Conservation (phyloP, 2,329 filamentous ascomycete genomes). For the Clonostachys rosea region DNA sequence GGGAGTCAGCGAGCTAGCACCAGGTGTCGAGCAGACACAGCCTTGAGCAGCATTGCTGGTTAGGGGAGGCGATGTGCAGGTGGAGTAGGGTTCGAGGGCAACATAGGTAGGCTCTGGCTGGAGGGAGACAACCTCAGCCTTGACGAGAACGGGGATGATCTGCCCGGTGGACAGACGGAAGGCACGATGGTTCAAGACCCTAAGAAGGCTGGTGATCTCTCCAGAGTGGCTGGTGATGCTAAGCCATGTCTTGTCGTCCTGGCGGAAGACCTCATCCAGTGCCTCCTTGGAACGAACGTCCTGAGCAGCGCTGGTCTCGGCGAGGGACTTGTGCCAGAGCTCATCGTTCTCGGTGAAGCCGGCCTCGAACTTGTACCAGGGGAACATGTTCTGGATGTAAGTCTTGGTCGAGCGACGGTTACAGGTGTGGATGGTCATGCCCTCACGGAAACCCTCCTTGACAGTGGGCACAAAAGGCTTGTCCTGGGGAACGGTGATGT, state of each 20-base stretch:
- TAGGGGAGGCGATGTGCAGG: constrained; percentile 36
- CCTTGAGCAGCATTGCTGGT: constrained; percentile 33
- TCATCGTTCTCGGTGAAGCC: constrained; percentile 54
- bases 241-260: constrained; percentile 49
- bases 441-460: constrained; percentile 63
- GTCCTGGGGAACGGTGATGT: constrained; percentile 42
- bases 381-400: constrained; percentile 47
- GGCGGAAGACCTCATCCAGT: constrained; percentile 52
- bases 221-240: constrained; percentile 58
- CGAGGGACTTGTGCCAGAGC: constrained; percentile 34
- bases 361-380: constrained; percentile 50
- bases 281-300: constrained; percentile 40
- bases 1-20: no score
- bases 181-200: constrained; percentile 53
- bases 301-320: constrained; percentile 41
- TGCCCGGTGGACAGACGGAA: constrained; percentile 63
- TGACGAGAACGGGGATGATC: constrained; percentile 63
- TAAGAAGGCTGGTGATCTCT: constrained; percentile 45
- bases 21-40: constrained; percentile 26
- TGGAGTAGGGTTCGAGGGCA: constrained; percentile 31
- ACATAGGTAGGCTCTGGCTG: constrained; percentile 19
- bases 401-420: constrained; percentile 54
- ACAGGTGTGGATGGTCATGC: constrained; percentile 65
- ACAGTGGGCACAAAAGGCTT: constrained; percentile 51
- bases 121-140: constrained; percentile 39